phyloP scores from a whole-genome alignment of 495 filamentous ascomycete genomes.

The Rostrohypoxylon terebratum region DNA sequence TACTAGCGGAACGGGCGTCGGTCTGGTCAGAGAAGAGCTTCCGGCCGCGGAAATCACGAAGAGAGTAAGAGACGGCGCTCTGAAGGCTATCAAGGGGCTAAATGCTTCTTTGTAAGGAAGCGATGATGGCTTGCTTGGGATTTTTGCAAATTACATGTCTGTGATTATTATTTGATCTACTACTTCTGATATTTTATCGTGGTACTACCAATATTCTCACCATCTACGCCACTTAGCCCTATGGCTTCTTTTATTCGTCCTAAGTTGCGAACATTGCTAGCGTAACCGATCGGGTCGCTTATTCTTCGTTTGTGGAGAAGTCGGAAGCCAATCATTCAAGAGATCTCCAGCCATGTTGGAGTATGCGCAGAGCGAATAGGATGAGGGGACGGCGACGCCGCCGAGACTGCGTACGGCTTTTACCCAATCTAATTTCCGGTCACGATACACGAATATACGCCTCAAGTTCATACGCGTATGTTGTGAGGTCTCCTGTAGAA shows the following conservation, averaged over 20 bases:
- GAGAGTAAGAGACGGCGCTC: conserved; percentile 75
- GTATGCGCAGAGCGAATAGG: background rate
- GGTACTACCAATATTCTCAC: background rate
- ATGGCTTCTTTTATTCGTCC: background rate
- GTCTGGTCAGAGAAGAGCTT: conserved; percentile 71
- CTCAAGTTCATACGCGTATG: background rate
- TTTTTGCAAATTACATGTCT: background rate
- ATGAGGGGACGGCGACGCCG: background rate
- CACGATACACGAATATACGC: background rate
- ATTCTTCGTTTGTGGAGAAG: background rate
- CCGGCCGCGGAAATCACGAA: conserved; percentile 78
- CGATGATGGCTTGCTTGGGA: background rate
- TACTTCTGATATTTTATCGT: background rate
- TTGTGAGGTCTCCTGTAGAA: background rate
- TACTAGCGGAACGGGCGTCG: conserved; percentile 65
- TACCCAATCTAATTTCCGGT: background rate
- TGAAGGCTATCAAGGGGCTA: conserved; percentile 57
- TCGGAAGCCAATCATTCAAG: background rate
- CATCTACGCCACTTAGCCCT: background rate
- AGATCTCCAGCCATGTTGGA: background rate
- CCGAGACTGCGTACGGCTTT: background rate
- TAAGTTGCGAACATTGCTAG: background rate
- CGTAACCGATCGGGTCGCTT: conserved; percentile 10
- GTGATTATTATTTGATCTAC: background rate
- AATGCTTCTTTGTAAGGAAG: conserved; percentile 24